Conservation (phyloP, 495 filamentous ascomycete genomes). For the Parathielavia hyrcaniae region DNA sequence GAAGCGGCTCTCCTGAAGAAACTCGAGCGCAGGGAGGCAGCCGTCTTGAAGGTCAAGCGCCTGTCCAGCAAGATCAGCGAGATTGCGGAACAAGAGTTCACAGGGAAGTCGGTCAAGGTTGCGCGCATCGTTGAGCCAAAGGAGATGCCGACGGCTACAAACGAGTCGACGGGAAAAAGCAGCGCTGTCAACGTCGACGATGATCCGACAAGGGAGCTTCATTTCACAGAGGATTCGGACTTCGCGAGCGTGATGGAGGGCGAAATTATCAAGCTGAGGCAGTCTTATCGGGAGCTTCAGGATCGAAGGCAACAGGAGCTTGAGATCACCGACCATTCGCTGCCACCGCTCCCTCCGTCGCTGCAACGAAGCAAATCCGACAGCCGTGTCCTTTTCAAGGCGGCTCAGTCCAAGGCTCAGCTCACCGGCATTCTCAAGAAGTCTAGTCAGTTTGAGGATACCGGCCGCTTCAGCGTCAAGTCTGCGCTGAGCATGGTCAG, state of each 20-base stretch:
- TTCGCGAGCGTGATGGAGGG: slow-evolving; percentile 39
- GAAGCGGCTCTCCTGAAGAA: slow-evolving; percentile 32
- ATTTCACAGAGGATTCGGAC: slow-evolving; percentile 40
- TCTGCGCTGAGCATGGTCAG: slow-evolving; percentile 36
- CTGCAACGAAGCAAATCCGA: slow-evolving; percentile 24
- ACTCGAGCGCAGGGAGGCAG: slow-evolving; percentile 33
- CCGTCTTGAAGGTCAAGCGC: slow-evolving; percentile 33
- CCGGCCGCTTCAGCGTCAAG: slow-evolving; percentile 40
- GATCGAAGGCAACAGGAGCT: slow-evolving; percentile 19
- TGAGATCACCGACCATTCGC: slow-evolving; percentile 20
- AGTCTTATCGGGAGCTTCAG: slow-evolving; percentile 34
- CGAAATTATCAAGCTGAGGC: slow-evolving; percentile 35
- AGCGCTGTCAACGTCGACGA: slow-evolving; percentile 31
- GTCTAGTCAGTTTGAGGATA: slow-evolving; percentile 39
- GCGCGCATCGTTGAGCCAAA: slow-evolving; percentile 35
- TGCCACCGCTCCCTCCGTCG: slow-evolving; percentile 19
- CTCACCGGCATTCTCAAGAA: slow-evolving; percentile 42
- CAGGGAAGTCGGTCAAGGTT: slow-evolving; percentile 33
- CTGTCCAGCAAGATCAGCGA: slow-evolving; percentile 30
- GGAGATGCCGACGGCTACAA: slow-evolving; percentile 12
- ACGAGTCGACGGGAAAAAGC: slow-evolving; percentile 31
- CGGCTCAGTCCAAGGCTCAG: slow-evolving; percentile 26
- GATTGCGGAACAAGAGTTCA: slow-evolving; percentile 31
- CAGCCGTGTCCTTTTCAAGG: slow-evolving; percentile 24
- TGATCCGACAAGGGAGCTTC: slow-evolving; percentile 39